Base-by-base conservation (phyloP, 345 rosid species). In the Trapa bicornis region DNA sequence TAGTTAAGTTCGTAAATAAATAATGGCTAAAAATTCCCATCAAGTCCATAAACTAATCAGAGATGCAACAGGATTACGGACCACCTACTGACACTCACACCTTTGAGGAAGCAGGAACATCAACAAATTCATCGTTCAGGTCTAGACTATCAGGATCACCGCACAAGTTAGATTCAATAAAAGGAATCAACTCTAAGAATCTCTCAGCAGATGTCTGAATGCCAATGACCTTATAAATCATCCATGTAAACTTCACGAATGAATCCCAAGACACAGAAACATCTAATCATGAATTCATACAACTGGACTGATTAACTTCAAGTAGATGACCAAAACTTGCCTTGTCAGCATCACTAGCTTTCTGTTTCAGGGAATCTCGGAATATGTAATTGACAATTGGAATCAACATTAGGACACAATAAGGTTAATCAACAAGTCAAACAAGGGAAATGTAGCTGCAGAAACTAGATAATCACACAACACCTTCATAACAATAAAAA, bases 321-420 rank as follows among this genome's bases (percentile, higher is more conserved):
- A 33, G 37, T 2, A 3, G 6, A 32, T 54, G 68, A 38, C 75
- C 96, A 79, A 65, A 15, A 58, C 63, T 58, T 22, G 86, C 96
- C 12, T 84, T 81, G 50, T 93, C 92, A 65, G 94, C 85, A 71
- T 90, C 91, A 62, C 94, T 88, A 65, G 80, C 75, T 77, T 93
- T 93, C 56, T 81, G 87, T 83, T 93, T 94, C 66, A 88, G 86
- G 74, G 99, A 87, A 77, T 79, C 83, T 62, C 77, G 87, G 70
- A 94, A 83, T 65, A 89, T 80, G 73, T 81, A 79, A 79, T 80
- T 87, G 81, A 90, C 89, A 70, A 79, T 79, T 68, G 90, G 90
- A 64, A 77, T 68, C 96, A 88, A 82, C 75, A 77, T 54, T 38
- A 4, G 43, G 37, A 65, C n/a, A 61, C 4, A 38, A 43, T 7